Evolutionary conservation across 306 rosid species (phyloP).

Genomic region (Lablab purpureus): DNA sequence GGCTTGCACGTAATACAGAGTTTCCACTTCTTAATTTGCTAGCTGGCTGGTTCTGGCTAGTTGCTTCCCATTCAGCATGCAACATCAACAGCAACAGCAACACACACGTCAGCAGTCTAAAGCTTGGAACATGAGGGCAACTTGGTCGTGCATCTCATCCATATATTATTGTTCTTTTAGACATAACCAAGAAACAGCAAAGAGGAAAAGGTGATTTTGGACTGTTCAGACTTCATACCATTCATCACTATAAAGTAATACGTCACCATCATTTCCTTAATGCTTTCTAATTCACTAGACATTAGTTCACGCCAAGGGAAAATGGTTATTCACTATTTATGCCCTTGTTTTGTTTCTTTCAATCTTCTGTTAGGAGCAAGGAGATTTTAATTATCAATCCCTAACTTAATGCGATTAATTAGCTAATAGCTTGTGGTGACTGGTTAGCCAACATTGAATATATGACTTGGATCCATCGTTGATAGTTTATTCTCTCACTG

Average conservation of each 20-base stretch:
- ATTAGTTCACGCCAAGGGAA: constrained; percentile 37
- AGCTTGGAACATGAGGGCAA: constrained; percentile 32
- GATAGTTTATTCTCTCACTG: not conserved
- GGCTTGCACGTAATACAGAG: not conserved
- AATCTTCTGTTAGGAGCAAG: not conserved
- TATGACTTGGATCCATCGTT: not conserved
- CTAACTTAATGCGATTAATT: not conserved
- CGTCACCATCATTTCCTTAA: constrained; percentile 40
- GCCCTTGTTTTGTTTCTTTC: not conserved
- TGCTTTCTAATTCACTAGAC: constrained; percentile 52
- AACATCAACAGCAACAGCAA: constrained; percentile 38
- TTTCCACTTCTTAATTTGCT: not conserved
- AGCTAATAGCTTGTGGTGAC: not conserved
- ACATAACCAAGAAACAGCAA: not conserved
- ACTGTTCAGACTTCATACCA: constrained; percentile 16
- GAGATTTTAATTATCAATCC: not conserved
- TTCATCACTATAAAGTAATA: constrained; percentile 28
- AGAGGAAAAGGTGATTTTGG: constrained; percentile 28
- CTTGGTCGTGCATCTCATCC: constrained; percentile 23
- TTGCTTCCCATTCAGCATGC: constrained; percentile 60
- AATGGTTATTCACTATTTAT: not conserved
- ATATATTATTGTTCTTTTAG: constrained; percentile 27
- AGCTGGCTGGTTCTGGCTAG: not conserved
- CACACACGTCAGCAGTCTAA: constrained; percentile 34
- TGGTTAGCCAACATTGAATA: not conserved